phyloP scores from a whole-genome alignment of 352 stramenopile species.

The Globisporangium mamillatum region DNA sequence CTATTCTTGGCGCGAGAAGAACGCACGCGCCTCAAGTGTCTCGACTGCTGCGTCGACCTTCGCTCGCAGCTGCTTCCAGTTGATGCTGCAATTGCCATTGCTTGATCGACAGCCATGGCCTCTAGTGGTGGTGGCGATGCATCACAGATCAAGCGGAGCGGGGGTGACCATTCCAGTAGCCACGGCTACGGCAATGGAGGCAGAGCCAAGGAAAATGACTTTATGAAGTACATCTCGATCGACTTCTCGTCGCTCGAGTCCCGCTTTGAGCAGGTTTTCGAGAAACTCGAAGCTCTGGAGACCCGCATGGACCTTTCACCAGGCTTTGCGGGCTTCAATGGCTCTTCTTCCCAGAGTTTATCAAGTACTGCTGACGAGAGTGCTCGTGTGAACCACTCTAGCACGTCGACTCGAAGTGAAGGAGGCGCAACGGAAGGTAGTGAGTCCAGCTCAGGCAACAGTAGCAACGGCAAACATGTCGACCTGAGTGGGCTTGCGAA shows the following conservation, averaged over 20 bases:
- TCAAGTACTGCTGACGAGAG: not conserved
- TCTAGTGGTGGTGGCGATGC: not conserved
- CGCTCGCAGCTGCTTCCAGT: not conserved
- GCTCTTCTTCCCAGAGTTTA: not conserved
- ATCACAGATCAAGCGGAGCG: not conserved
- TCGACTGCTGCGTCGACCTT: not conserved
- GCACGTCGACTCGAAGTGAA: slow-evolving; percentile 2
- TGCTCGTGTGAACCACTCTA: not conserved
- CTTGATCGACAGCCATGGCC: not conserved
- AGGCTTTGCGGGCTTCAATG: not conserved
- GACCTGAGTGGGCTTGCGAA: slow-evolving; percentile 32
- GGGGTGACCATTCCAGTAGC: not conserved
- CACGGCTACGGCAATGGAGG: not conserved
- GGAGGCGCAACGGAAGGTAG: not conserved
- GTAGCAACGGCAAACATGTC: slow-evolving; percentile 13
- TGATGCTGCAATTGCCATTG: not conserved
- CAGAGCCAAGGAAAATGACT: slow-evolving; percentile 27
- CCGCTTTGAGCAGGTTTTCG: slow-evolving; percentile 50
- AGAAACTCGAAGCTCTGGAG: slow-evolving; percentile 43
- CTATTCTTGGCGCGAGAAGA: not conserved
- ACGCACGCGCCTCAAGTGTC: not conserved
- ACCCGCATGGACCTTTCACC: slow-evolving; percentile 4
- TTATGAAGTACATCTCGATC: slow-evolving; percentile 42
- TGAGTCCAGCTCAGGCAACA: not conserved
- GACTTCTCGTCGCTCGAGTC: slow-evolving; percentile 48